These are phyloP conservation scores for Neoarthrinium moseri DNA, from an alignment of 2,329 filamentous ascomycete species.

Conservation along the genomic window DNA sequence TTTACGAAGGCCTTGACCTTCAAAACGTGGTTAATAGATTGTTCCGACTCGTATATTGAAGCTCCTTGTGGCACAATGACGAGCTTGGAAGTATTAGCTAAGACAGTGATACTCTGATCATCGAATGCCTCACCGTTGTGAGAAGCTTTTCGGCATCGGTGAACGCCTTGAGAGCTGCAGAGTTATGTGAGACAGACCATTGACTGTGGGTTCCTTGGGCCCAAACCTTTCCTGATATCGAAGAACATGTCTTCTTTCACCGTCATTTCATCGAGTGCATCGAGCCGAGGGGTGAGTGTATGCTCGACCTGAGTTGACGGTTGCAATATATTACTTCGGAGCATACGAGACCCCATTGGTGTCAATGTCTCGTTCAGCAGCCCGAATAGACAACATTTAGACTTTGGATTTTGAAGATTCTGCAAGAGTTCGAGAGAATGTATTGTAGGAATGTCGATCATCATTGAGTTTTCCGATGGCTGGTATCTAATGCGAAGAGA, in stretches of 20 bases:
- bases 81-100: slow-evolving; percentile 48
- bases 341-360: slow-evolving; percentile 81
- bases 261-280: slow-evolving; percentile 80
- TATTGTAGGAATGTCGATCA: slow-evolving; percentile 89
- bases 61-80: slow-evolving; percentile 70
- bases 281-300: slow-evolving; percentile 71
- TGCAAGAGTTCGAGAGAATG: slow-evolving; percentile 86
- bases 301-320: slow-evolving; percentile 69
- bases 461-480: slow-evolving; percentile 88
- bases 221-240: slow-evolving; percentile 65
- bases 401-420: slow-evolving; percentile 75
- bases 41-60: slow-evolving; percentile 69
- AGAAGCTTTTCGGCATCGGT: slow-evolving; percentile 78
- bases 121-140: slow-evolving; percentile 56
- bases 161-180: slow-evolving; percentile 67
- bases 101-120: background rate
- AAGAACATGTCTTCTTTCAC: slow-evolving; percentile 84
- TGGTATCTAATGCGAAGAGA: slow-evolving; percentile 85
- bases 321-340: slow-evolving; percentile 85
- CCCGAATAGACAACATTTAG: slow-evolving; percentile 80
- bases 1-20: slow-evolving; percentile 81
- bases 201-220: background rate
- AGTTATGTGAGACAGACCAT: slow-evolving; percentile 14
- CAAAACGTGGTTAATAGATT: slow-evolving; percentile 82
- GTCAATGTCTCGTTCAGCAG: slow-evolving; percentile 83